Evolutionary conservation across 495 filamentous ascomycete species (phyloP).

Genomic region (Penicillium steckii): DNA sequence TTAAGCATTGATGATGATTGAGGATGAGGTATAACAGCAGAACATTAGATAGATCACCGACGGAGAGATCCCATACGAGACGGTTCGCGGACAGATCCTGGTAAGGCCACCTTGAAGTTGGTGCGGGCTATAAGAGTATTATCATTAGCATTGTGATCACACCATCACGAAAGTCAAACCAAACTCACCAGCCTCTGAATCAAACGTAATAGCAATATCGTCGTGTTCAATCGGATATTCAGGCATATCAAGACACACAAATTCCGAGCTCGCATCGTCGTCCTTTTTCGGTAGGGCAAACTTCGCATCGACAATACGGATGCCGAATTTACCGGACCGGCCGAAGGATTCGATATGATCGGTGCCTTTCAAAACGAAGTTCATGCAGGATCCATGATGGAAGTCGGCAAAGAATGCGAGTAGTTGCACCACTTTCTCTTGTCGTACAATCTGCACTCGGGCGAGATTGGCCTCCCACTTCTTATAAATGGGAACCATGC

Average conservation of each 20-base stretch:
- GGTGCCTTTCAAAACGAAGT: conserved; percentile 76
- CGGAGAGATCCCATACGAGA: conserved; percentile 52
- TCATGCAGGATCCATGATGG: conserved; percentile 80
- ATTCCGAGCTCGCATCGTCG: conserved; percentile 59
- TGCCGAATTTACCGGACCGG: conserved; percentile 62
- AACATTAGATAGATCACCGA: conserved; percentile 31
- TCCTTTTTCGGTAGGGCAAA: conserved; percentile 73
- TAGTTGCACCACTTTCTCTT: conserved; percentile 69
- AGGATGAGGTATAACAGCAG: not conserved
- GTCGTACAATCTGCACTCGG: conserved; percentile 74
- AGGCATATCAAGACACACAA: conserved; percentile 79
- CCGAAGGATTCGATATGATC: conserved; percentile 74
- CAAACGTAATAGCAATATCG: conserved; percentile 82
- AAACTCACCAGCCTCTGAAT: conserved; percentile 70
- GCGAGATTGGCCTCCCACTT: conserved; percentile 78
- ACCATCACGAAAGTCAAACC: not conserved
- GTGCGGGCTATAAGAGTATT: conserved; percentile 40
- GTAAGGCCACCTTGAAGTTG: conserved; percentile 44
- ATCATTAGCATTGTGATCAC: not conserved
- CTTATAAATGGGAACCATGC: conserved; percentile 88
- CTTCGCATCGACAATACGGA: conserved; percentile 84
- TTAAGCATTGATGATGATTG: not conserved
- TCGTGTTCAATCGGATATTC: conserved; percentile 90
- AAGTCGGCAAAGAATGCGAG: conserved; percentile 80
- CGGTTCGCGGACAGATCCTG: conserved; percentile 45